Conservation (phyloP, 208 protist genomes). For the Acanthamoeba healyi region DNA sequence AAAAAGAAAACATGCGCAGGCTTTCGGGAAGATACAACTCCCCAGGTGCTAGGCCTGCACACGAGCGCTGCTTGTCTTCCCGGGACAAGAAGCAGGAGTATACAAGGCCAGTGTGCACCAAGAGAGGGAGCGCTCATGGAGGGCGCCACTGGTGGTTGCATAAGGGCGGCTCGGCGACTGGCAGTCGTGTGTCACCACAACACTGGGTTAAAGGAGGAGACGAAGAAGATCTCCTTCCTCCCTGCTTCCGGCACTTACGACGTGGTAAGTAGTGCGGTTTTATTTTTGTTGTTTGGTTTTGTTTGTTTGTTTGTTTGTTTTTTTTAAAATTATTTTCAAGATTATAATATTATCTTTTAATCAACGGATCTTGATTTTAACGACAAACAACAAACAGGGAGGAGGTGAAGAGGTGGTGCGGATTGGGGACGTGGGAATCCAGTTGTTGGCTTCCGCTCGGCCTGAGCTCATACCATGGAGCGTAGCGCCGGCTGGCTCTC, state of each 20-base stretch:
- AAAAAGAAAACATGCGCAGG: too few relatives aligned
- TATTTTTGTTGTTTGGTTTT: too few relatives aligned
- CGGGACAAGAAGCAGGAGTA: too few relatives aligned
- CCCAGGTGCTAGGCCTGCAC: too few relatives aligned
- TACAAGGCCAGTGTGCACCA: too few relatives aligned
- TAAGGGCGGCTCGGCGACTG: neutral
- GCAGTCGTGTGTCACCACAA: neutral
- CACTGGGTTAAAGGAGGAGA: too few relatives aligned
- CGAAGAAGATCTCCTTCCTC: neutral
- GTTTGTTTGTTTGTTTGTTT: too few relatives aligned
- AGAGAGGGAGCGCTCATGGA: neutral
- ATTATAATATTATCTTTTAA: neutral
- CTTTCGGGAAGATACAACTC: neutral
- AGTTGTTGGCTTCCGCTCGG: neutral
- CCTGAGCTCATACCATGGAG: slow-evolving; percentile 64
- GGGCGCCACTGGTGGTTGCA: neutral
- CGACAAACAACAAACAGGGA: too few relatives aligned
- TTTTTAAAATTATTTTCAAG: too few relatives aligned
- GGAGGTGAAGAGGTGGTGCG: neutral
- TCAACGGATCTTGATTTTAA: too few relatives aligned
- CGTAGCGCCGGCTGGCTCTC: slow-evolving; percentile 65
- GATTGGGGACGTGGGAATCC: slow-evolving; percentile 47
- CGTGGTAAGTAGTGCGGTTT: too few relatives aligned
- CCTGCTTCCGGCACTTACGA: neutral
- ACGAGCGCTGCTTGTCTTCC: too few relatives aligned